phyloP scores from a whole-genome alignment of 83 land plant species.

The Larix sibirica region DNA sequence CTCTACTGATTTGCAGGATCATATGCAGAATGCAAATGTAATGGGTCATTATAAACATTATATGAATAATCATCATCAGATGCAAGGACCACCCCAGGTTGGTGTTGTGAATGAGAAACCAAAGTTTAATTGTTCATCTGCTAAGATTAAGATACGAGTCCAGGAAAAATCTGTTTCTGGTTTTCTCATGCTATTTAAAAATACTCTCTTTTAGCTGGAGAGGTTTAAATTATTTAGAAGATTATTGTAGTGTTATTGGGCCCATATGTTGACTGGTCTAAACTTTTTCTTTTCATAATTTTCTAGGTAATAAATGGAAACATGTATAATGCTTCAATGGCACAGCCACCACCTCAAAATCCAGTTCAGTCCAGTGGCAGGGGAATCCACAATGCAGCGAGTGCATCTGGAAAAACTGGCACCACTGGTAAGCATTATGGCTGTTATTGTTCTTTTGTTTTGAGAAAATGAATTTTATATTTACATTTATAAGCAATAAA shows the following conservation, averaged over 20 bases:
- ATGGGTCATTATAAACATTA: slow-evolving; percentile 7
- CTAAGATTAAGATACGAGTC: background rate
- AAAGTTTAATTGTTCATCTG: background rate
- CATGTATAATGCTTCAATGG: slow-evolving; percentile 5
- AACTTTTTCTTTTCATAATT: background rate
- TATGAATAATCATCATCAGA: background rate
- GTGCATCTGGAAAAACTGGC: background rate
- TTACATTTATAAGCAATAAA: no score
- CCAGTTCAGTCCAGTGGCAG: slow-evolving; percentile 11
- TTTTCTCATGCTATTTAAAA: no score
- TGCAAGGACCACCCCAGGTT: slow-evolving; percentile 3
- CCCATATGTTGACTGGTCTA: background rate
- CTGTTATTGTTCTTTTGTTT: background rate
- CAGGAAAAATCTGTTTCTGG: no score
- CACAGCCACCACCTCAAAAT: slow-evolving; percentile 1
- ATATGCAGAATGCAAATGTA: slow-evolving; percentile 5
- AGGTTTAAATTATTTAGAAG: background rate
- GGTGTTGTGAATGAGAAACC: background rate
- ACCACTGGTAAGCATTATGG: slow-evolving; percentile 5
- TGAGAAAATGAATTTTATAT: no score
- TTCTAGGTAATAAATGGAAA: slow-evolving; percentile 3
- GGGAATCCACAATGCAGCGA: background rate
- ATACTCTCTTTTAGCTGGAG: no score
- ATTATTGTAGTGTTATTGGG: background rate
- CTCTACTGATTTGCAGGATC: slow-evolving; percentile 12